These are phyloP conservation scores for Claviceps humidiphila DNA, from an alignment of 2,329 filamentous ascomycete genomes.

Conservation along the genomic window DNA sequence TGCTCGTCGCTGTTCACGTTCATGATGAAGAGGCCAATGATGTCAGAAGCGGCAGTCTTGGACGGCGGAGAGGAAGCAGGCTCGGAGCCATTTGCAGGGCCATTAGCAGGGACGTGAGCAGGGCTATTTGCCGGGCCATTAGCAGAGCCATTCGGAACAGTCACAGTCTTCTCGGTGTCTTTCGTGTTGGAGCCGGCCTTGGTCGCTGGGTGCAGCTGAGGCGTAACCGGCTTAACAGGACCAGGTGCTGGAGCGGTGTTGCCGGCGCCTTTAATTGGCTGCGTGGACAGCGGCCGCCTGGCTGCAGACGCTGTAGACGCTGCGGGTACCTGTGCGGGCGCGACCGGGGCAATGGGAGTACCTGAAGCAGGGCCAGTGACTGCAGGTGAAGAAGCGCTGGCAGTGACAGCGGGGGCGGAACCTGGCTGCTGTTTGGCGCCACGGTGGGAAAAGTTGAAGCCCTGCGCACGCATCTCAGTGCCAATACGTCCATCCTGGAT, in stretches of 20 bases:
- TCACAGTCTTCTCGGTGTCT: slow-evolving; percentile 42
- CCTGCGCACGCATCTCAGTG: slow-evolving; percentile 96
- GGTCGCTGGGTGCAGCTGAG: slow-evolving; percentile 34
- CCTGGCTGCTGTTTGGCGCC: slow-evolving; percentile 60
- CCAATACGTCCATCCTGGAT: slow-evolving; percentile 92
- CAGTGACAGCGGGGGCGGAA: slow-evolving; percentile 21
- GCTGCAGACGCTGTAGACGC: slow-evolving; percentile 19
- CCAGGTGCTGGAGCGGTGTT: slow-evolving; percentile 20
- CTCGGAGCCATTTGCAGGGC: slow-evolving; percentile 38
- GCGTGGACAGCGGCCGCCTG: slow-evolving; percentile 25
- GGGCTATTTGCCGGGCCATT: slow-evolving; percentile 35
- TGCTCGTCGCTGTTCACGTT: slow-evolving; percentile 75
- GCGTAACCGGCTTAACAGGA: slow-evolving; percentile 28
- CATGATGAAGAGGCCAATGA: slow-evolving; percentile 79
- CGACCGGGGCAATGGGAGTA: slow-evolving; percentile 22
- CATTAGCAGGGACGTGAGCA: slow-evolving; percentile 31
- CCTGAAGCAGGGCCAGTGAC: slow-evolving; percentile 12
- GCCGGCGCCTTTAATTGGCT: slow-evolving; percentile 28
- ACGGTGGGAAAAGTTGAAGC: slow-evolving; percentile 97
- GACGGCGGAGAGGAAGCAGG: slow-evolving; percentile 43
- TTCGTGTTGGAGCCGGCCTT: slow-evolving; percentile 29
- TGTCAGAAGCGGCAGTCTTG: slow-evolving; percentile 50
- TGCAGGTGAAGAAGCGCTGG: slow-evolving; percentile 15
- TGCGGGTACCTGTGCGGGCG: slow-evolving; percentile 21
- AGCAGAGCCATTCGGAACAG: slow-evolving; percentile 39